A percentile compares a stretch with the other conserved stretches of the same genome.
These are phyloP conservation scores for Fomitopsis serialis DNA, from an alignment of 768 basidiomycete species.

Conservation along the genomic window DNA sequence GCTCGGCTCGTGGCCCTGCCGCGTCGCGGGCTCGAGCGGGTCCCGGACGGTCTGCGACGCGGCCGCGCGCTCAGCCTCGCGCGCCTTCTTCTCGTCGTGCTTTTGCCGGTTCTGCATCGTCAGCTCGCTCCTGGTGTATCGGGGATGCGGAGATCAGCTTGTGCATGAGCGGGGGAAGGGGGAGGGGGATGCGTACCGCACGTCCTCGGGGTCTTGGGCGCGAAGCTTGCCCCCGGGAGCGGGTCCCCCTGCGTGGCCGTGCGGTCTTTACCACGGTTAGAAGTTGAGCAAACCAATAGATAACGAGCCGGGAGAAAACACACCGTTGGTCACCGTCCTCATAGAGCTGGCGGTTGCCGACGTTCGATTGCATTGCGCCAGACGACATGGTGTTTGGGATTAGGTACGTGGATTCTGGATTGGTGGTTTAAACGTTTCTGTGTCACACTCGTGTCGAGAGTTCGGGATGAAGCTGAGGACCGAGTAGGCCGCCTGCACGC, in stretches of 20 bases:
- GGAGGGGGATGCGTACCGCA: slow-evolving; percentile 30
- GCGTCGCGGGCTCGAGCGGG: slow-evolving; percentile 42
- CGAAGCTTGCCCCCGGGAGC: slow-evolving; percentile 12
- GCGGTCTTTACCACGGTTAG: background rate
- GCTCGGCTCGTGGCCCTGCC: slow-evolving; percentile 54
- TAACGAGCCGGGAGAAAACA: too few relatives aligned
- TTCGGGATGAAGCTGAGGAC: too few relatives aligned
- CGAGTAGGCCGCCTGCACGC: too few relatives aligned
- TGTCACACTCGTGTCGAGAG: too few relatives aligned
- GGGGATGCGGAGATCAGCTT: too few relatives aligned
- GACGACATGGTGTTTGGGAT: slow-evolving; percentile 10
- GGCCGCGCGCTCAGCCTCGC: slow-evolving; percentile 20
- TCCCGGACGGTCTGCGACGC: slow-evolving; percentile 30
- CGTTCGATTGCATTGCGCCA: slow-evolving; percentile 43
- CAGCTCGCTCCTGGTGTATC: slow-evolving; percentile 34
- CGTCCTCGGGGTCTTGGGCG: background rate
- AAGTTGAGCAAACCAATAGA: too few relatives aligned
- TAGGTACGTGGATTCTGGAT: too few relatives aligned
- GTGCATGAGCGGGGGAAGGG: slow-evolving; percentile 27
- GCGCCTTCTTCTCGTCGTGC: slow-evolving; percentile 26
- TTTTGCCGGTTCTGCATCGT: slow-evolving; percentile 30
- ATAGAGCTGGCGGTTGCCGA: slow-evolving; percentile 44
- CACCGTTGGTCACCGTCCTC: slow-evolving; percentile 45
- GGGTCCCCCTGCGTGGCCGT: slow-evolving; percentile 10
- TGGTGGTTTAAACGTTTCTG: too few relatives aligned